Percentiles rank a stretch among this genome's conserved stretches.
These are phyloP conservation scores for Stramenopiles sp. DNA, from an alignment of 352 stramenopile species.

Conservation along the genomic window DNA sequence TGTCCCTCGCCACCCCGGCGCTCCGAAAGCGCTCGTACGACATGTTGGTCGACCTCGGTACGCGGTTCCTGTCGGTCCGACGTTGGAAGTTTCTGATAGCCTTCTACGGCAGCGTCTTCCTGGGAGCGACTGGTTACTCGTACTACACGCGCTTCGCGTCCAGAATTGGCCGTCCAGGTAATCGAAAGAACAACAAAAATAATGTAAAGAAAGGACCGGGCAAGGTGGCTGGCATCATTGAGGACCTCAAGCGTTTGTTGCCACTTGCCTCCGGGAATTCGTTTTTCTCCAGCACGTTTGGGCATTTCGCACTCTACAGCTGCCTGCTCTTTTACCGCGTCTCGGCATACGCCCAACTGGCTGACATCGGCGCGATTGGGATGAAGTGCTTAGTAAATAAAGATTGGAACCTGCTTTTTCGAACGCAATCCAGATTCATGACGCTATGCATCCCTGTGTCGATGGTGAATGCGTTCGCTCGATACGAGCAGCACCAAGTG, in stretches of 20 bases:
- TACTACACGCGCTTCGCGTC: neutral
- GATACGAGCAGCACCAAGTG: conserved; percentile 1
- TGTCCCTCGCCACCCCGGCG: too few species aligned
- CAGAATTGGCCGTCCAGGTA: too few species aligned
- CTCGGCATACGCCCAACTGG: neutral
- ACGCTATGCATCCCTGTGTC: conserved; percentile 6
- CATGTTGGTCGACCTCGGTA: neutral
- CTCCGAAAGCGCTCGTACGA: too few species aligned
- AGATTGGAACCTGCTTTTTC: conserved; percentile 1
- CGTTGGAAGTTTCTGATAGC: neutral
- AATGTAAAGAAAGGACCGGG: neutral
- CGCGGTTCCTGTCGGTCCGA: neutral
- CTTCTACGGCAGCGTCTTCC: neutral
- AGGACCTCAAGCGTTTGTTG: neutral
- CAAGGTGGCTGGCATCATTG: neutral
- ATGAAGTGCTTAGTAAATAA: conserved; percentile 11
- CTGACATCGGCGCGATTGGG: neutral
- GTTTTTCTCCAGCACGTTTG: neutral
- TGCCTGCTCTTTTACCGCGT: neutral
- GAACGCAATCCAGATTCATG: neutral
- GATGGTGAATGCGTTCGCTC: neutral
- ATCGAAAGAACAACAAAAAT: neutral
- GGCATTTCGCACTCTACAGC: neutral
- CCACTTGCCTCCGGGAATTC: neutral
- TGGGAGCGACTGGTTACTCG: neutral